These are phyloP conservation scores for Withania somnifera DNA, from an alignment of 305 asterid genomes.

Conservation along the genomic window DNA sequence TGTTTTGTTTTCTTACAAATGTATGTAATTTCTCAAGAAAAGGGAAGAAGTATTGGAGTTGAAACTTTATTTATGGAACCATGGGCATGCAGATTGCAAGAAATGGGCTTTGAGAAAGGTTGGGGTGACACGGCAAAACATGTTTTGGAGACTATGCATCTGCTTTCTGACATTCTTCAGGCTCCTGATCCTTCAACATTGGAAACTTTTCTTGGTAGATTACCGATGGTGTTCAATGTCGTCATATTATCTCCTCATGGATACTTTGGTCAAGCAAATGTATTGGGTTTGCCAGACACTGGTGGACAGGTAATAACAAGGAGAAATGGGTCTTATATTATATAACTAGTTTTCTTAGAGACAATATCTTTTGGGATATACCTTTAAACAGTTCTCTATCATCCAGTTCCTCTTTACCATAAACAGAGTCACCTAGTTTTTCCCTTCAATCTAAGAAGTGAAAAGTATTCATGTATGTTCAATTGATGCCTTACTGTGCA, in stretches of 20 bases:
- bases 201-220: conserved; percentile 84
- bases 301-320: conserved; percentile 82
- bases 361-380: neutral
- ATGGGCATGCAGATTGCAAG: conserved; percentile 63
- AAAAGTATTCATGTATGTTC: neutral
- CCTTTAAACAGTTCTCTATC: neutral
- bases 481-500: neutral
- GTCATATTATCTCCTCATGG: conserved; percentile 86
- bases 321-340: neutral
- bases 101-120: conserved; percentile 98
- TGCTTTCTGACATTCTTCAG: conserved; percentile 85
- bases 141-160: conserved; percentile 76
- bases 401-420: neutral
- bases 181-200: conserved; percentile 90
- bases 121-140: conserved; percentile 92
- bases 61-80: neutral
- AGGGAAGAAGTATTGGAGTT: neutral
- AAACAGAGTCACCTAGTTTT: neutral
- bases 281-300: conserved; percentile 95
- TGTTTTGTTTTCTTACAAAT: neutral
- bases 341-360: neutral
- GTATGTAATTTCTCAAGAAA: neutral
- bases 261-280: conserved; percentile 98
- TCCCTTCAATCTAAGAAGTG: neutral
- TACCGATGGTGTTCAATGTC: conserved; percentile 94